Percentiles rank a stretch among this genome's conserved stretches.
phyloP scores from a whole-genome alignment of 495 filamentous ascomycete genomes.

The Neurospora cerealis region DNA sequence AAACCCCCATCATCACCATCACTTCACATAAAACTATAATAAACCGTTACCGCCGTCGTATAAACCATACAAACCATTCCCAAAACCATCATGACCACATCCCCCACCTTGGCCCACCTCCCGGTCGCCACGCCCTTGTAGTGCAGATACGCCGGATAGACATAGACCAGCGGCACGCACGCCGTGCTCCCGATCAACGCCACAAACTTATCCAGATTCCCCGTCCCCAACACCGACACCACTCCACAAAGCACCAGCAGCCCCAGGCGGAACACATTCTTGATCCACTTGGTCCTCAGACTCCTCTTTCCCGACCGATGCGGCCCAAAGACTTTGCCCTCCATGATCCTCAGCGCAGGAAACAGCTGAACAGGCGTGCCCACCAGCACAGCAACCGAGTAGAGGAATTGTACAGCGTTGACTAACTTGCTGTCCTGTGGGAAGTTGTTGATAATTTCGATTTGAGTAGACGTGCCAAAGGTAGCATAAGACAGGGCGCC shows the following conservation, averaged over 20 bases:
- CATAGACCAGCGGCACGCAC: slow-evolving; percentile 83
- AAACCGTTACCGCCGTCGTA: slow-evolving; percentile 47
- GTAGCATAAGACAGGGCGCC: slow-evolving; percentile 56
- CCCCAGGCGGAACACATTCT: slow-evolving; percentile 46
- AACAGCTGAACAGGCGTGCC: slow-evolving; percentile 57
- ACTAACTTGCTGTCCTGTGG: slow-evolving; percentile 52
- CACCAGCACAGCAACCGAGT: slow-evolving; percentile 52
- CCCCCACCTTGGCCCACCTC: slow-evolving; percentile 35
- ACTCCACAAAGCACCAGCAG: slow-evolving; percentile 40
- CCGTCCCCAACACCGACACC: slow-evolving; percentile 44
- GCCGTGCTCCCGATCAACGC: slow-evolving; percentile 53
- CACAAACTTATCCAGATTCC: slow-evolving; percentile 55
- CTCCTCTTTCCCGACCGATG: slow-evolving; percentile 45
- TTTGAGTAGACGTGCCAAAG: slow-evolving; percentile 46
- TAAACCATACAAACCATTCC: slow-evolving; percentile 53
- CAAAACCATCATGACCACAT: slow-evolving; percentile 44
- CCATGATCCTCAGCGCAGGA: slow-evolving; percentile 52
- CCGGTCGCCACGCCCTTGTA: slow-evolving; percentile 46
- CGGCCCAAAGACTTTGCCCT: slow-evolving; percentile 42
- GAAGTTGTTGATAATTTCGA: slow-evolving; percentile 57
- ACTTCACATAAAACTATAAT: slow-evolving; percentile 26
- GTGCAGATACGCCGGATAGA: slow-evolving; percentile 70
- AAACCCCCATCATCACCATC: background rate
- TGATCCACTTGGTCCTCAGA: slow-evolving; percentile 51
- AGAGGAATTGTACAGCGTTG: slow-evolving; percentile 56